These are phyloP conservation scores for Haplosporangium sp. DNA, from an alignment of 371 early-diverging fungal genomes.

Conservation along the genomic window DNA sequence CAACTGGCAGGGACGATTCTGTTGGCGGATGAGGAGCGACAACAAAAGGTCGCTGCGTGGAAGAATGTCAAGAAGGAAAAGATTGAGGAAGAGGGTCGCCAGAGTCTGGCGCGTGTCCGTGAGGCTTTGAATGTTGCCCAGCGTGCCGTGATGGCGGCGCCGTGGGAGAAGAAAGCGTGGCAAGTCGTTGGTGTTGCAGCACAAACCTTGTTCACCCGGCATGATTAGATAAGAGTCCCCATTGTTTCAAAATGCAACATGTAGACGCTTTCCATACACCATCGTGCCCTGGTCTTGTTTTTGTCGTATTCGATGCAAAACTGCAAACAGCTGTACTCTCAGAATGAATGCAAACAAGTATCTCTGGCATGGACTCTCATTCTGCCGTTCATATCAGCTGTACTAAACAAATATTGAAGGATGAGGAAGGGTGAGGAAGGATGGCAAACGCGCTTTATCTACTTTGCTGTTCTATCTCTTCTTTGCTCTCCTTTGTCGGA, in stretches of 20 bases:
- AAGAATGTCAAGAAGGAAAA: constrained; percentile 55
- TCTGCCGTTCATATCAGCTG: no score
- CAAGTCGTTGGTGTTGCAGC: constrained; percentile 28
- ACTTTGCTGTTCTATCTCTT: neutral
- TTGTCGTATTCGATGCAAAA: no score
- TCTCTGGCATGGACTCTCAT: no score
- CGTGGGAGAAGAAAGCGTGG: constrained; percentile 66
- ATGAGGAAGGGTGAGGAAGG: no score
- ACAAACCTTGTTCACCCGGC: constrained; percentile 4
- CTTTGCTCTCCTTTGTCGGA: neutral
- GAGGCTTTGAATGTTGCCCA: constrained; percentile 58
- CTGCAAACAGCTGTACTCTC: no score
- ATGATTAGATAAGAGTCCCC: neutral
- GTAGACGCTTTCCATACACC: no score
- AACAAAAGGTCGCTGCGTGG: constrained; percentile 40
- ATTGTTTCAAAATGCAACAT: no score
- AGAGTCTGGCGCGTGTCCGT: constrained; percentile 14
- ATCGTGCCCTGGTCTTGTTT: neutral
- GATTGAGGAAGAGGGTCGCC: constrained; percentile 33
- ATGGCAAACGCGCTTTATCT: no score
- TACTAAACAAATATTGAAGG: no score
- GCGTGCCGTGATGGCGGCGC: constrained; percentile 63
- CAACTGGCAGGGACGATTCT: constrained; percentile 43
- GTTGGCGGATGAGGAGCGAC: constrained; percentile 35
- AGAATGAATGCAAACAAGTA: no score